phyloP scores from a whole-genome alignment of 2,329 filamentous ascomycete genomes.

The Xylaria sp. region DNA sequence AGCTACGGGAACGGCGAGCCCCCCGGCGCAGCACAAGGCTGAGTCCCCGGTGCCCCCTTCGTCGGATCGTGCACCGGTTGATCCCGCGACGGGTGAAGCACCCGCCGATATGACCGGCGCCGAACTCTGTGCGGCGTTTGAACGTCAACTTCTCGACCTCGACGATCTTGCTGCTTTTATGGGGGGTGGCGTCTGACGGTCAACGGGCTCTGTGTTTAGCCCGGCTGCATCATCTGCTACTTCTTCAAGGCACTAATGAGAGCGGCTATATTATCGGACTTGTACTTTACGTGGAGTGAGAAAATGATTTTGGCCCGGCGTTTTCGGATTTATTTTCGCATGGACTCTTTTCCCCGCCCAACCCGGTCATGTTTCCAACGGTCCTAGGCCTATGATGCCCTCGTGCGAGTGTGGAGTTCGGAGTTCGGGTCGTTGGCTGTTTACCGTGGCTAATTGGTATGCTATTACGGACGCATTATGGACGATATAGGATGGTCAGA shows the following conservation, averaged over 20 bases:
- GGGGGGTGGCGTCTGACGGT: slow-evolving; percentile 60
- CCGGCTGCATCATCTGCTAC: neutral
- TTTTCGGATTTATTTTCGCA: slow-evolving; percentile 15
- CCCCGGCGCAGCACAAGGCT: slow-evolving; percentile 47
- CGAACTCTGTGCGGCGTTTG: slow-evolving; percentile 64
- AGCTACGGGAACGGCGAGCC: slow-evolving; percentile 53
- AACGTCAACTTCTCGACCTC: slow-evolving; percentile 63
- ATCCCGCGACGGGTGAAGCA: slow-evolving; percentile 36
- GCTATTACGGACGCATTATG: neutral
- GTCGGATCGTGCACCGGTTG: slow-evolving; percentile 33
- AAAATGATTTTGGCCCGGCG: slow-evolving; percentile 14
- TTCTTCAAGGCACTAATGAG: neutral
- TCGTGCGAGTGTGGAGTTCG: neutral
- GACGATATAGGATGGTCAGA: neutral
- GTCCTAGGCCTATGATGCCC: neutral
- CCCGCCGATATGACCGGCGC: slow-evolving; percentile 61
- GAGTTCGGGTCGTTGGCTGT: slow-evolving; percentile 14
- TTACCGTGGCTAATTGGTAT: neutral
- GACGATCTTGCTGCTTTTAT: slow-evolving; percentile 68
- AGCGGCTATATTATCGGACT: neutral
- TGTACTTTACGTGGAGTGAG: slow-evolving; percentile 21
- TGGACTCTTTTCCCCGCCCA: neutral
- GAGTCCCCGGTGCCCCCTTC: slow-evolving; percentile 43
- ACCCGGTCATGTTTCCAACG: slow-evolving; percentile 6
- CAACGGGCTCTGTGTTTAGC: neutral